Conservation (phyloP, 108 stramenopile species). For the Conticribra weissflogii region DNA sequence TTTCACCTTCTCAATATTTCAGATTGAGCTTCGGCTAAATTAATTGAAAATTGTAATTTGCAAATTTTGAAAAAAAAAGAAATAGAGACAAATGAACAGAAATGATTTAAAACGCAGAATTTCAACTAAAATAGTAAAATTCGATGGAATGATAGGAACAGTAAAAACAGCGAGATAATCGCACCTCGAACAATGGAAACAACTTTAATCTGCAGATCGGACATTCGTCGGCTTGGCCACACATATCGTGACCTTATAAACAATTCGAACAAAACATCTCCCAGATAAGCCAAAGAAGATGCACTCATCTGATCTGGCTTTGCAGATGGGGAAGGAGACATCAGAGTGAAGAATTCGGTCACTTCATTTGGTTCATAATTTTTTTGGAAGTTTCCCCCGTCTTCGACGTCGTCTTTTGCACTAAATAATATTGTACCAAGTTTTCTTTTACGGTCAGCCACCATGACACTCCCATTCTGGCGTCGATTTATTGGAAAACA, state of each 20-base stretch:
- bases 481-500: too few relatives aligned
- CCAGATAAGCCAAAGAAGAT: conserved; percentile 82
- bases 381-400: too few relatives aligned
- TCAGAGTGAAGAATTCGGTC: conserved; percentile 29
- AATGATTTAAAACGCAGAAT: background rate
- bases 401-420: too few relatives aligned
- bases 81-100: background rate
- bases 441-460: too few relatives aligned
- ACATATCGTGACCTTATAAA: conserved; percentile 79
- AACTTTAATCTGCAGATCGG: conserved; percentile 71
- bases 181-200: conserved; percentile 78
- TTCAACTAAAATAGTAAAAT: background rate
- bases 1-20: conserved; percentile 54
- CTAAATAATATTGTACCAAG: too few relatives aligned
- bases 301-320: conserved; percentile 79
- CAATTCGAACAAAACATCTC: conserved; percentile 83
- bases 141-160: too few relatives aligned
- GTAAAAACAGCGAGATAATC: too few relatives aligned
- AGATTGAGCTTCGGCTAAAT: conserved; percentile 80
- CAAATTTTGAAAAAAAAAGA: background rate
- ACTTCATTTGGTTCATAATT: too few relatives aligned
- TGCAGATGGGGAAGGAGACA: conserved; percentile 38
- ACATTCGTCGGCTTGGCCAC: conserved; percentile 77
- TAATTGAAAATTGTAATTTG: background rate
- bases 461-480: too few relatives aligned